Conservation (phyloP, 345 rosid genomes). For the Ceriops tagal region DNA sequence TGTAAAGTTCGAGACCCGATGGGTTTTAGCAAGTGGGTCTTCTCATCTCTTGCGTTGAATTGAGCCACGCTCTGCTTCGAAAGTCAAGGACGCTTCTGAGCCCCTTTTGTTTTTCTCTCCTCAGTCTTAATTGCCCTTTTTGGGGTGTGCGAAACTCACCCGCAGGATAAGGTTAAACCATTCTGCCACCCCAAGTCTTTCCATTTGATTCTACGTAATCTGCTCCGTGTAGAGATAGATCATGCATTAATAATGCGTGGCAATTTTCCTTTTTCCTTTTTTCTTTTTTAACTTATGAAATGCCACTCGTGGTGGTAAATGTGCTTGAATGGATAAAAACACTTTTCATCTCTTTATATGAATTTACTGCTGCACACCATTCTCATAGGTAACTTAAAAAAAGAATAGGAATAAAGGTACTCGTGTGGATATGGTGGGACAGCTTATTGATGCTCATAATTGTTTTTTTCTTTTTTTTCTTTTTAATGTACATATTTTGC, state of each 20-base stretch:
- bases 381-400: background rate
- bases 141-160: slow-evolving; percentile 16
- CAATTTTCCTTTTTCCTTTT: background rate
- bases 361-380: too few species aligned
- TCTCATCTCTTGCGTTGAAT: slow-evolving; percentile 1
- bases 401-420: slow-evolving; percentile 4
- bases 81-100: slow-evolving; percentile 15
- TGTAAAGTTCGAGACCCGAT: slow-evolving; percentile 4
- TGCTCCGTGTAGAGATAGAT: too few species aligned
- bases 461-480: background rate
- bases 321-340: background rate
- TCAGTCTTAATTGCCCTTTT: background rate
- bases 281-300: background rate
- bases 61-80: too few species aligned
- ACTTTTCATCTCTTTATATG: too few species aligned
- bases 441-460: background rate
- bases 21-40: background rate
- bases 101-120: background rate
- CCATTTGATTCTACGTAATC: background rate
- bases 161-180: slow-evolving; percentile 14
- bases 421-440: background rate
- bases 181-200: background rate
- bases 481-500: background rate
- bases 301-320: background rate
- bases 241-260: background rate